These are phyloP conservation scores for Candida maris DNA, from an alignment of 805 yeast species.

Conservation along the genomic window DNA sequence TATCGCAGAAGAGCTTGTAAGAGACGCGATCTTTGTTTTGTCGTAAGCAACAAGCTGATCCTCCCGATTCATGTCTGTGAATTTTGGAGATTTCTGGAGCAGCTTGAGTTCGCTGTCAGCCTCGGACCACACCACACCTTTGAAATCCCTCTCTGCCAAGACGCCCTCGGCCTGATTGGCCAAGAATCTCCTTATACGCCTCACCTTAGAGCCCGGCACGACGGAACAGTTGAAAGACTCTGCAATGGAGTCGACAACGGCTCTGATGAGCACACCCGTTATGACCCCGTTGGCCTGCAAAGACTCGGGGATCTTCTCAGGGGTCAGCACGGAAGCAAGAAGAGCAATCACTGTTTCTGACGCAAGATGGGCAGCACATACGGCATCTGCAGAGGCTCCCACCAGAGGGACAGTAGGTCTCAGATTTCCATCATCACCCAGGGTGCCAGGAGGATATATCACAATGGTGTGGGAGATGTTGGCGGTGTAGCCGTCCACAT, in stretches of 20 bases:
- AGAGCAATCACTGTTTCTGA: constrained; percentile 79
- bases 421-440: constrained; percentile 20
- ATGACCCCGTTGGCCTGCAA: constrained; percentile 41
- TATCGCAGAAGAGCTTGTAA: constrained; percentile 51
- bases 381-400: constrained; percentile 85
- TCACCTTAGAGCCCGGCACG: constrained; percentile 88
- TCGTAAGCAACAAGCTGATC: constrained; percentile 40
- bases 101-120: constrained; percentile 67
- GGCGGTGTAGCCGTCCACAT: constrained; percentile 93
- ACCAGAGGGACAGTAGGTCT: constrained; percentile 74
- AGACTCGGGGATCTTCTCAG: constrained; percentile 66
- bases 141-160: constrained; percentile 87
- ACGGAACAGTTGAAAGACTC: constrained; percentile 75
- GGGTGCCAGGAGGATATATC: constrained; percentile 62
- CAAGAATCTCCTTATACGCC: constrained; percentile 87
- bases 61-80: constrained; percentile 14
- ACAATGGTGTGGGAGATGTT: constrained; percentile 83
- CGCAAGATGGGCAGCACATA: constrained; percentile 86
- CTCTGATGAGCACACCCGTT: constrained; percentile 68
- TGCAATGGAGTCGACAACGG: constrained; percentile 84
- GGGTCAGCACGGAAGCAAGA: constrained; percentile 67
- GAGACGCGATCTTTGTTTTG: constrained; percentile 33
- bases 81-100: constrained; percentile 39
- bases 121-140: constrained; percentile 89
- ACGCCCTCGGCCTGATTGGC: constrained; percentile 95